Base-by-base conservation (phyloP, 257 asterid genomes). In the Henckelia pumila region DNA sequence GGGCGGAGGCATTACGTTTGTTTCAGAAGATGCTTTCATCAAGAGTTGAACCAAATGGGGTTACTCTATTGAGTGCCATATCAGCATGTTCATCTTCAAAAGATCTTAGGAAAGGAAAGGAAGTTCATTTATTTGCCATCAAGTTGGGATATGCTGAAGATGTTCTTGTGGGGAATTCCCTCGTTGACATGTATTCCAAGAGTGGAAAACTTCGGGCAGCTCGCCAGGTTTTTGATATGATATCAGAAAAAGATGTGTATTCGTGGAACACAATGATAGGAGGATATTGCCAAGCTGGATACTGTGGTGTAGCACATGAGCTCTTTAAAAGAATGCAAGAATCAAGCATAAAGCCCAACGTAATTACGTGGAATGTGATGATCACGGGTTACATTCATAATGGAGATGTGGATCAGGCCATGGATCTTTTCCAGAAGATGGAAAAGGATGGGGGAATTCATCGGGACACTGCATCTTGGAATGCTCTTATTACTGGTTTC, bases 221-320 rank as follows among this genome's bases (percentile, higher is more conserved):
- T 1, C 80, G 78, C 29, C 52, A 16, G 59, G 89, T 88, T 56
- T 91, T 91, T 62, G 87, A 85, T 75, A 67, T 29, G 68, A 79
- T 88, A 29, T 50, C 66, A 1, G 77, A 59, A 58, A 91, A 77
- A 74, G 97, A 91, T 77, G 84, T 86, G 6, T 91, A 81, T 63
- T 79, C 95, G 53, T 88, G 96, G 96, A 91, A 91, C 69, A 80
- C 97, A 11, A 80, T 91, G 92, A 88, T 91, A 58, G 89, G 87
- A 50, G 97, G 96, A 24, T 86, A 86, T 68, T 91, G 84, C 81
- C 91, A 82, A 73, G 91, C 88, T 23, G 96, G 97, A 56, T 88
- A 83, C 66, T 85, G 83, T 30, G 88, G 95, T n/a, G 70, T 82
- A 68, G 96, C 97, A 26, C 83, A 86, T 30, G 84, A 83, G 74